Conservation (phyloP, 805 yeast species). For the Cyberlindnera euphorbiiphila region DNA sequence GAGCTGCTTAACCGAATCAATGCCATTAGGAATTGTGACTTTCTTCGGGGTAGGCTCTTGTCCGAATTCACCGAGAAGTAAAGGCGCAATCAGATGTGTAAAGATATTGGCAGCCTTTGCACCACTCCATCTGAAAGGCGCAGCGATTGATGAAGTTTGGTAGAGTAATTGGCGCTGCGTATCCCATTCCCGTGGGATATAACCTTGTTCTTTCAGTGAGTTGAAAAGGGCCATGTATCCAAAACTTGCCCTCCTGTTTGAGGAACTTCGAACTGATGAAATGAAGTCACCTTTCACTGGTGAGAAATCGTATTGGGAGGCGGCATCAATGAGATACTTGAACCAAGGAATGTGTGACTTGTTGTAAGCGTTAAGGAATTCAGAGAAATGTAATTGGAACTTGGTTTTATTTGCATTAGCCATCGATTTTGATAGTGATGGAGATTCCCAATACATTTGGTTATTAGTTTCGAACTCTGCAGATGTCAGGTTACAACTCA, state of each 20-base stretch:
- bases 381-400: conserved; percentile 43
- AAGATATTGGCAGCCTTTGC: conserved; percentile 19
- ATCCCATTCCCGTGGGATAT: conserved; percentile 10
- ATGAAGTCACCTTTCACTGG: too few species aligned
- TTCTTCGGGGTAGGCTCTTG: neutral
- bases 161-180: conserved; percentile 27
- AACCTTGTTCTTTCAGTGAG: conserved; percentile 18
- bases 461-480: conserved; percentile 55
- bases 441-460: conserved; percentile 66
- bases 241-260: too few species aligned
- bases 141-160: conserved; percentile 33
- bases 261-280: too few species aligned
- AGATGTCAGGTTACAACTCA: conserved; percentile 55
- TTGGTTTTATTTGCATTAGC: neutral
- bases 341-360: conserved; percentile 1
- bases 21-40: conserved; percentile 15
- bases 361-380: conserved; percentile 44
- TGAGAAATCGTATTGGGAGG: conserved; percentile 38
- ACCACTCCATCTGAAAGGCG: conserved; percentile 13
- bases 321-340: neutral
- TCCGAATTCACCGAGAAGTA: conserved; percentile 15
- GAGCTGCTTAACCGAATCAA: conserved; percentile 23
- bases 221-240: conserved; percentile 28
- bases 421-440: conserved; percentile 28
- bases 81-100: conserved; percentile 25